A percentile compares a stretch with the other conserved stretches of the same genome.
These are phyloP conservation scores for Curvularia sp. DNA, from an alignment of 2,329 filamentous ascomycete genomes.

Conservation along the genomic window DNA sequence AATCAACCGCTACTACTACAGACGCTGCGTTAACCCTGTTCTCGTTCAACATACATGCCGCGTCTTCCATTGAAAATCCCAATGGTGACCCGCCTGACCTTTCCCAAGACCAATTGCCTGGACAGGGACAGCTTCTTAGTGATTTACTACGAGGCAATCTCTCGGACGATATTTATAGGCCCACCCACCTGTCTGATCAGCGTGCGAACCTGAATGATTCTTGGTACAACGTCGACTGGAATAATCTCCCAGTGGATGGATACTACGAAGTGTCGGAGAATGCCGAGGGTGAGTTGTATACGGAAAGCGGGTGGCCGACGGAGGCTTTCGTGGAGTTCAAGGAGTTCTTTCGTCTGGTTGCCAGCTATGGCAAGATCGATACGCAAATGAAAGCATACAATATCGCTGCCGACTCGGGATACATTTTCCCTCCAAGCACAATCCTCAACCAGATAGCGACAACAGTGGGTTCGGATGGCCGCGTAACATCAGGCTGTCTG, in stretches of 20 bases:
- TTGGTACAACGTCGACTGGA: slow-evolving; percentile 59
- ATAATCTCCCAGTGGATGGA: slow-evolving; percentile 57
- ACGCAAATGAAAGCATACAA: slow-evolving; percentile 65
- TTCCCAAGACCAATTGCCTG: slow-evolving; percentile 56
- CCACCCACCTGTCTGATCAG: slow-evolving; percentile 58
- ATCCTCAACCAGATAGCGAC: slow-evolving; percentile 40
- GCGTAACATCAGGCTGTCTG: slow-evolving; percentile 62
- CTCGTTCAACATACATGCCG: slow-evolving; percentile 67
- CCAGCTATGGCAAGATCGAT: slow-evolving; percentile 65
- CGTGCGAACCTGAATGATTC: slow-evolving; percentile 64
- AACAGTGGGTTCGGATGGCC: slow-evolving; percentile 49
- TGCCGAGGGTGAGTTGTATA: slow-evolving; percentile 52
- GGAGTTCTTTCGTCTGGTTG: slow-evolving; percentile 61
- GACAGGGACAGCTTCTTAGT: slow-evolving; percentile 55
- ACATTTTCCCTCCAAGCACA: slow-evolving; percentile 63
- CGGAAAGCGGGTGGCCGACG: slow-evolving; percentile 69
- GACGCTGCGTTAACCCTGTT: slow-evolving; percentile 63
- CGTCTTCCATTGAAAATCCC: slow-evolving; percentile 50
- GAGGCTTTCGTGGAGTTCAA: slow-evolving; percentile 65
- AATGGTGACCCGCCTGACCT: slow-evolving; percentile 53
- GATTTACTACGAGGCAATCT: slow-evolving; percentile 58
- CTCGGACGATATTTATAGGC: slow-evolving; percentile 63
- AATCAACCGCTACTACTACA: slow-evolving; percentile 61
- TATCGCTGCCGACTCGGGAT: slow-evolving; percentile 57
- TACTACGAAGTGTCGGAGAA: slow-evolving; percentile 60